Base-by-base conservation (phyloP, 2,329 filamentous ascomycete species). In the Dothideomycetidae sp. region DNA sequence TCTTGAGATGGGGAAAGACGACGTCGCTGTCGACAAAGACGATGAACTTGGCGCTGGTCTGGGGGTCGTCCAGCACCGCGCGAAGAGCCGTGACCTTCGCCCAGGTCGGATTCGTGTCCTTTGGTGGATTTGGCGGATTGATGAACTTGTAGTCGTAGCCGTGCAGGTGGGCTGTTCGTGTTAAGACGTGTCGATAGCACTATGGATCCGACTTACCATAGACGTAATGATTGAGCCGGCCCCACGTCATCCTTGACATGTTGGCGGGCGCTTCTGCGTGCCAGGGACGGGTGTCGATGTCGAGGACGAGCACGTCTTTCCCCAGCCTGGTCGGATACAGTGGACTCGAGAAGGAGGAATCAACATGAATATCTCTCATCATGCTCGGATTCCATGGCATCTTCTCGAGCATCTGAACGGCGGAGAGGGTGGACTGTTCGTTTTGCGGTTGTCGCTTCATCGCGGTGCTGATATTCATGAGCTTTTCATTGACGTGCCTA, bases 21-120 rank as follows among this genome's bases (percentile, higher is more conserved):
- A 55, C 59, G 41, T 68, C 64, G 15, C 61, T 57, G 44, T 68
- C 64, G 36, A 67, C 46, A 31, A 62, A 60, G 31, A 67, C 50
- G 14, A 67, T 58, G 5, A 63, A 57, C 3, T 58, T 50, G 47
- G n/a, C n/a, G n/a, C n/a, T n/a, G n/a, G n/a, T n/a, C n/a, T n/a
- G n/a, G n/a, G n/a, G n/a, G n/a, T n/a, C n/a, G n/a, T n/a, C n/a
- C n/a, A n/a, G n/a, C n/a, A n/a, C n/a, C n/a, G n/a, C n/a, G n/a
- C n/a, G n/a, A n/a, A n/a, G n/a, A n/a, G n/a, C n/a, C n/a, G n/a
- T n/a, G n/a, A 66, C 48, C 43, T 63, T 62, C 23, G 61, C 58
- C 65, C 65, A 68, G 11, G 63, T 67, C 15, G 57, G 56, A 46
- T 57, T 58, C 36, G 61, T 61, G 35, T 61, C 58, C 2, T 50